Evolutionary conservation across 1,139 yeast species (phyloP).

Genomic region (Pichia sp.): DNA sequence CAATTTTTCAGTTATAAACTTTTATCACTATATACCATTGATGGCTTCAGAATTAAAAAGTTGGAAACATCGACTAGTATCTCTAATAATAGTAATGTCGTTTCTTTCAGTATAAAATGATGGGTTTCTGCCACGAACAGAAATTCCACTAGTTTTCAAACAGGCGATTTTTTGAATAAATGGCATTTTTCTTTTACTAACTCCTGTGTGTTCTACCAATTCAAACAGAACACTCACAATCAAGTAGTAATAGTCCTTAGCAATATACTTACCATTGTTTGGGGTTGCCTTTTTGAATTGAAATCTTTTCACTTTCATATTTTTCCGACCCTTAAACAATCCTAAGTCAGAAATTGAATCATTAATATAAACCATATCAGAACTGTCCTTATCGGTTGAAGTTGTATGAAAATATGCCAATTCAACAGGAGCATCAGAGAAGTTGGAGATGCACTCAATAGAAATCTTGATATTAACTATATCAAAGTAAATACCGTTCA

Average conservation of each 20-base stretch:
- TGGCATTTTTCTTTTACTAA: slow-evolving; percentile 6
- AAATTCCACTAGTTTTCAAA: slow-evolving; percentile 41
- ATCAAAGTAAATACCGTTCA: slow-evolving; percentile 1
- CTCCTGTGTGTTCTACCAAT: slow-evolving; percentile 21
- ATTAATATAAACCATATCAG: neutral
- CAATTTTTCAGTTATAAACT: neutral
- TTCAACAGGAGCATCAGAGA: slow-evolving; percentile 11
- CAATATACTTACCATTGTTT: slow-evolving; percentile 49
- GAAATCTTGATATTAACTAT: slow-evolving; percentile 11
- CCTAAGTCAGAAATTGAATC: neutral
- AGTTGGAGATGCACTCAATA: slow-evolving; percentile 17
- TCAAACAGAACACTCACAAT: slow-evolving; percentile 35
- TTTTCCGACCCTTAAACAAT: slow-evolving; percentile 3
- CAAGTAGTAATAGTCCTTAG: slow-evolving; percentile 52
- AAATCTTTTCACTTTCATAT: slow-evolving; percentile 17
- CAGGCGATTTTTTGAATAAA: slow-evolving; percentile 9
- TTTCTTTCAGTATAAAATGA: slow-evolving; percentile 54
- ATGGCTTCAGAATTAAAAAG: neutral
- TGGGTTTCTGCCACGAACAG: slow-evolving; percentile 63
- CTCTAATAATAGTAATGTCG: slow-evolving; percentile 34
- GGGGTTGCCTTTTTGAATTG: slow-evolving; percentile 63
- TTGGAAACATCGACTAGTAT: slow-evolving; percentile 7
- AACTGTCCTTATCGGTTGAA: neutral
- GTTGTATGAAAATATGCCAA: neutral
- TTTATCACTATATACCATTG: neutral